Evolutionary conservation across 2,329 filamentous ascomycete species (phyloP), one percentile per base, ranked within the genome.

Genomic region (Xylariaceae sp.): DNA sequence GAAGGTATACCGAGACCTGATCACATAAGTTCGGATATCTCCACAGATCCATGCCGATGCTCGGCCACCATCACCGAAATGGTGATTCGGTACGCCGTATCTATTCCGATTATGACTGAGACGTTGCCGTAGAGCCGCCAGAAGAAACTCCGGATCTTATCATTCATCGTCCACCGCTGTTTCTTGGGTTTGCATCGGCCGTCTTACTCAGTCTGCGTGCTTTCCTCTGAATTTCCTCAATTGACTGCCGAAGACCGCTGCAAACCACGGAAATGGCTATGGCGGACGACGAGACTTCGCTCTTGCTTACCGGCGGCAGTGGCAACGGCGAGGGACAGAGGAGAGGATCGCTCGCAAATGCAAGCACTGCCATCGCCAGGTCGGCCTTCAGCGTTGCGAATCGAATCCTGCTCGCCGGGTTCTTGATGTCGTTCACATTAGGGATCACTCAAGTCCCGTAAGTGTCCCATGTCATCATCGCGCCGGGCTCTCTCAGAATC

Each of bases 401-500:
- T 46, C 63, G 65, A 33, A 63, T 66, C 34, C 46, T 67, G 31
- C 60, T 67, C 16, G 65, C 65, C 57, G 64, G 65, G 16, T 66
- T 67, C 42, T 51, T 67, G 41, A 65, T 66, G 58, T 47, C 62
- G 11, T 65, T 67, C 50, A 65, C 63, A n/a, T 58, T 67, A 22
- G 63, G 63, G 53, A 61, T 66, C 16, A 66, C 65, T 6, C 65
- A 67, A 52, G 63, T 66, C 34, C 64, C 64, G 63, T 66, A 55
- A 60, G 64, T 48, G 12, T 41, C 42, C 53, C 16, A 3, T 9
- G 4, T 38, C 18, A 5, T 19, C 12, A 7, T 9, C 31, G 6
- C 16, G 16, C 33, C 41, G 22, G 1, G 22, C n/a, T 17, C 17
- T 11, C 14, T 22, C 22, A 28, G 7, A 28, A 16, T 33, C 44